These are phyloP conservation scores for Neurospora africana DNA, from an alignment of 495 filamentous ascomycete species.

Conservation along the genomic window DNA sequence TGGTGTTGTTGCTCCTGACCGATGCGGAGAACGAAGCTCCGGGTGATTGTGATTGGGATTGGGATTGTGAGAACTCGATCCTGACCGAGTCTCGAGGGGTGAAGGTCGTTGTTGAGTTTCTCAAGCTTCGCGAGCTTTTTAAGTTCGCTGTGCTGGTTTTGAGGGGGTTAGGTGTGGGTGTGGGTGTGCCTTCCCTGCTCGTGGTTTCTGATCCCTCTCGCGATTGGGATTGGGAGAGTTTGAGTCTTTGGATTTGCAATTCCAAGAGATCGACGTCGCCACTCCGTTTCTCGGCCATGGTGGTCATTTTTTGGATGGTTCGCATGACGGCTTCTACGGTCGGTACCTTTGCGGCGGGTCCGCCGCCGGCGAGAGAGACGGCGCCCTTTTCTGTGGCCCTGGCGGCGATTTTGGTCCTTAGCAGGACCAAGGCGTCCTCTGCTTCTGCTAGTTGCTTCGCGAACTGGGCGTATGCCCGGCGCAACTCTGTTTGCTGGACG, in stretches of 20 bases:
- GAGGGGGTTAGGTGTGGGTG: background rate
- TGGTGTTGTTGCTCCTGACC: background rate
- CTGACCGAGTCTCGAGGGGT: background rate
- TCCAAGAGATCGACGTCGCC: constrained; percentile 85
- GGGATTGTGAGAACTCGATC: background rate
- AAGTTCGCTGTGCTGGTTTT: background rate
- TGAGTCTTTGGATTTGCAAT: constrained; percentile 62
- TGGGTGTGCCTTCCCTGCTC: background rate
- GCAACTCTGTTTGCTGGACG: constrained; percentile 70
- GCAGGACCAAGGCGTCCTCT: constrained; percentile 68
- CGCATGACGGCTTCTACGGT: constrained; percentile 86
- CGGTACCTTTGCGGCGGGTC: constrained; percentile 40
- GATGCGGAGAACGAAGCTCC: constrained; percentile 7
- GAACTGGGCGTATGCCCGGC: constrained; percentile 55
- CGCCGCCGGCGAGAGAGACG: constrained; percentile 21
- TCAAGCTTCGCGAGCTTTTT: background rate
- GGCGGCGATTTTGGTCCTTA: constrained; percentile 68
- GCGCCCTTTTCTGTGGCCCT: background rate
- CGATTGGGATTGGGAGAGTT: background rate
- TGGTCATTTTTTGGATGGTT: constrained; percentile 86
- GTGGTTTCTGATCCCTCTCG: background rate
- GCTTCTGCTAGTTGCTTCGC: constrained; percentile 64
- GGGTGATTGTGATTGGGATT: background rate
- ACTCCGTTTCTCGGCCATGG: constrained; percentile 75
- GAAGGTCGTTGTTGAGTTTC: background rate